phyloP scores from a whole-genome alignment of 345 rosid species.

The Gossypium raimondii region DNA sequence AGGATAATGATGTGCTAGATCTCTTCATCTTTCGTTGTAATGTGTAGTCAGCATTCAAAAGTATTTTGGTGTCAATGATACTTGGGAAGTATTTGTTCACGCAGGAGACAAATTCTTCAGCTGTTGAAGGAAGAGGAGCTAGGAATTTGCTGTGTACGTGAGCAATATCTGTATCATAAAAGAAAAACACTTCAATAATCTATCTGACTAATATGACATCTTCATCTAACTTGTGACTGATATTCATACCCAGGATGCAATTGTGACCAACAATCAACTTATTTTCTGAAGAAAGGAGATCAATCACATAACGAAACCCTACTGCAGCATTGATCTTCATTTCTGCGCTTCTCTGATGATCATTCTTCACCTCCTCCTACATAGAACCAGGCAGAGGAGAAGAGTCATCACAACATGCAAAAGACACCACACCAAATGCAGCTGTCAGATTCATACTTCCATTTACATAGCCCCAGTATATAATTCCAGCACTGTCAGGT shows the following conservation, averaged over 20 bases:
- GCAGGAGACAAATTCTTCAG: constrained; percentile 63
- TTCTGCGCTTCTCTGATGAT: constrained; percentile 43
- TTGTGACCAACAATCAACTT: constrained; percentile 94
- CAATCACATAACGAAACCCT: constrained; percentile 91
- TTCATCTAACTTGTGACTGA: constrained; percentile 14
- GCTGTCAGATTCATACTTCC: constrained; percentile 1
- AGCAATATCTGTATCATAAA: constrained; percentile 66
- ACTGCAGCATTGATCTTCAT: constrained; percentile 56
- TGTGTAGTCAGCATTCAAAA: constrained; percentile 51
- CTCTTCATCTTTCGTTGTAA: constrained; percentile 57
- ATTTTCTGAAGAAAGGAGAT: constrained; percentile 70
- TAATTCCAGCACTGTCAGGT: background rate
- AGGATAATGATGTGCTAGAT: constrained; percentile 64
- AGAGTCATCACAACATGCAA: constrained; percentile 9
- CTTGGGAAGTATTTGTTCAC: constrained; percentile 57
- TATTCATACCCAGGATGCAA: constrained; percentile 74
- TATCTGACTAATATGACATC: constrained; percentile 10
- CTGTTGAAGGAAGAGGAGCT: constrained; percentile 71
- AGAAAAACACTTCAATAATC: constrained; percentile 15
- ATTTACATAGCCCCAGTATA: background rate
- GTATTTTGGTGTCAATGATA: constrained; percentile 84
- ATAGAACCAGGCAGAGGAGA: background rate
- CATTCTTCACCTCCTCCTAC: constrained; percentile 74
- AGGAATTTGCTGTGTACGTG: constrained; percentile 78
- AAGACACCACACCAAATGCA: background rate